Percentiles rank a stretch among this genome's conserved stretches.
Evolutionary conservation across 2,329 filamentous ascomycete genomes (phyloP).

Genomic region (Beauveria pseudobassiana): DNA sequence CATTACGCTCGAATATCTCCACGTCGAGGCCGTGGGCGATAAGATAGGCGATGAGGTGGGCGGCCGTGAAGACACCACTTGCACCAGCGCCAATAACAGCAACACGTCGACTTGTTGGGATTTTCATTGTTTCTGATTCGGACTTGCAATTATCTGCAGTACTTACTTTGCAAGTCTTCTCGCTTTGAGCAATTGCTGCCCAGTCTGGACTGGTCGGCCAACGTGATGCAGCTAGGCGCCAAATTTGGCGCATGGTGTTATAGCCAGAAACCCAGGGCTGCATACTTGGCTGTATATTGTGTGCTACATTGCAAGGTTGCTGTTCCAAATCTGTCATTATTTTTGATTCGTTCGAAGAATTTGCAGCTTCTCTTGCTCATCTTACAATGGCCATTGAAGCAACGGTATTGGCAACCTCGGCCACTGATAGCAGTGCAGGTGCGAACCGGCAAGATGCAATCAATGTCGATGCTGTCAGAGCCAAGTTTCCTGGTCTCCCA

Average conservation of each 20-base stretch:
- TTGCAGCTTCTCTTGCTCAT: too few relatives aligned
- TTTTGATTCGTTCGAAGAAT: too few relatives aligned
- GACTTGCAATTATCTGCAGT: too few relatives aligned
- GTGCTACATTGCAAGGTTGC: too few relatives aligned
- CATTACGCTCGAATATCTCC: not conserved
- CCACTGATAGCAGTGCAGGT: too few relatives aligned
- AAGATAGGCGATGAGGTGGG: not conserved
- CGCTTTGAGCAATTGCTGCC: not conserved
- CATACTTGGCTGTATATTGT: too few relatives aligned
- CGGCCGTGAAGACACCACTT: not conserved
- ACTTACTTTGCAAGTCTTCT: too few relatives aligned
- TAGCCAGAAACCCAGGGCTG: not conserved
- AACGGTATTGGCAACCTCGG: not conserved
- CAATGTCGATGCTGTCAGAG: not conserved
- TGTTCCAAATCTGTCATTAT: too few relatives aligned
- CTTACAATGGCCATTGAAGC: not conserved
- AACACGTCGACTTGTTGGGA: not conserved
- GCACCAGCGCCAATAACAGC: not conserved
- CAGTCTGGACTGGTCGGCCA: not conserved
- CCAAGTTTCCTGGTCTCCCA: not conserved
- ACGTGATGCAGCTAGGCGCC: not conserved
- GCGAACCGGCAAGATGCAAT: not conserved
- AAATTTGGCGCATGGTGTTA: not conserved
- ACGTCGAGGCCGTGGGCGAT: not conserved
- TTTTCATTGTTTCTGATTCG: not conserved